A percentile compares a stretch with the other conserved stretches of the same genome.
These are phyloP conservation scores for Xerocomus amazonicus DNA, from an alignment of 1,284 basidiomycete species.

Conservation along the genomic window DNA sequence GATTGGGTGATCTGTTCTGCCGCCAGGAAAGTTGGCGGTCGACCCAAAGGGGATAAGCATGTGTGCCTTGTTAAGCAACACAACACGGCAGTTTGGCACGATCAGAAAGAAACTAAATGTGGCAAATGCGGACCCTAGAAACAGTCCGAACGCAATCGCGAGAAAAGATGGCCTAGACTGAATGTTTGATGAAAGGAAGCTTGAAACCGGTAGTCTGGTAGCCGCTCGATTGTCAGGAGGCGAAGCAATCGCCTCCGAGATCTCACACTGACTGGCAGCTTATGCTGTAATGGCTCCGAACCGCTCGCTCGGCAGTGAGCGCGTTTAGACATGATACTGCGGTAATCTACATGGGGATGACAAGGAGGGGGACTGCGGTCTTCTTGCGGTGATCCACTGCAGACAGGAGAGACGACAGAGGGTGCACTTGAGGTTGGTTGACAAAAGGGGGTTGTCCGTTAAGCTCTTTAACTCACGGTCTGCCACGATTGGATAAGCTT, in stretches of 20 bases:
- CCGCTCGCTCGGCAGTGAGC: slow-evolving; percentile 27
- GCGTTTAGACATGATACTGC: slow-evolving; percentile 21
- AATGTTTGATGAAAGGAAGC: slow-evolving; percentile 26
- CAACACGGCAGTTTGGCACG: slow-evolving; percentile 27
- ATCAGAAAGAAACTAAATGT: slow-evolving; percentile 22
- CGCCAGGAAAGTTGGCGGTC: slow-evolving; percentile 10
- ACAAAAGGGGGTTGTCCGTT: slow-evolving; percentile 32
- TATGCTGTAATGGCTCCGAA: slow-evolving; percentile 32
- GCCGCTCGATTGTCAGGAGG: slow-evolving; percentile 36
- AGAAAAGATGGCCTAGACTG: slow-evolving; percentile 29
- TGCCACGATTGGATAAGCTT: slow-evolving; percentile 35
- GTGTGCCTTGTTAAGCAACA: slow-evolving; percentile 27
- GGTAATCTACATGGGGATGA: neutral
- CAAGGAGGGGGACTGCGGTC: neutral
- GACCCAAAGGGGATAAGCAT: slow-evolving; percentile 20
- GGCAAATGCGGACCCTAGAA: slow-evolving; percentile 33
- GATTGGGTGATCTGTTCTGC: slow-evolving; percentile 24
- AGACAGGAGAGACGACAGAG: slow-evolving; percentile 6
- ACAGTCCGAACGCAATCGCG: slow-evolving; percentile 29
- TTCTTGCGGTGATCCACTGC: slow-evolving; percentile 30
- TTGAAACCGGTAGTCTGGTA: slow-evolving; percentile 29
- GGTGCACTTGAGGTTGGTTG: slow-evolving; percentile 8
- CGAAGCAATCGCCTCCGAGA: slow-evolving; percentile 34
- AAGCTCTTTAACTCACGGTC: slow-evolving; percentile 37
- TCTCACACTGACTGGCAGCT: slow-evolving; percentile 28